Percentiles rank a stretch among this genome's conserved stretches.
phyloP scores from a whole-genome alignment of 305 asterid genomes.

The Ajuga reptans region DNA sequence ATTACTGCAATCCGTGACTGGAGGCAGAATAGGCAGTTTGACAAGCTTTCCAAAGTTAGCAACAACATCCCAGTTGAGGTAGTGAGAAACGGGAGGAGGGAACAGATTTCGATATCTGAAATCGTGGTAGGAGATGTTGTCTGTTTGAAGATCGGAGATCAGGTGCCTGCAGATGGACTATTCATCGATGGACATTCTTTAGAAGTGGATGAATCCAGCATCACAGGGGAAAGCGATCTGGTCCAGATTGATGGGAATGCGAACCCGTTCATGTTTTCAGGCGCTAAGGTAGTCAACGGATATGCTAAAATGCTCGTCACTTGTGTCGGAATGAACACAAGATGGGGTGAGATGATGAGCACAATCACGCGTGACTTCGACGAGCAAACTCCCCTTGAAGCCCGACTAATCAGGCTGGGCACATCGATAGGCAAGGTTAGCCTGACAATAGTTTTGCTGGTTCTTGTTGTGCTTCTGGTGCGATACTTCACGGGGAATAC shows the following conservation, averaged over 20 bases:
- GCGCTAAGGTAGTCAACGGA: constrained; percentile 48
- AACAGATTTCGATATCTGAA: constrained; percentile 36
- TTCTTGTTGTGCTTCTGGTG: constrained; percentile 39
- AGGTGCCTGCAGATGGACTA: constrained; percentile 58
- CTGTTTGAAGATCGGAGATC: constrained; percentile 54
- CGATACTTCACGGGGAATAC: constrained; percentile 54
- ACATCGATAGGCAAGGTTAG: constrained; percentile 47
- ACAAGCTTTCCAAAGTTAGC: constrained; percentile 32
- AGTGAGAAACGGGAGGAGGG: constrained; percentile 41
- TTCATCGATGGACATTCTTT: constrained; percentile 42
- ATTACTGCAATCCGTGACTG: constrained; percentile 46
- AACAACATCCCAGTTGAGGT: constrained; percentile 36
- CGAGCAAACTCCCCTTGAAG: constrained; percentile 52
- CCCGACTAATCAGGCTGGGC: constrained; percentile 38
- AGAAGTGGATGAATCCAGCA: constrained; percentile 41
- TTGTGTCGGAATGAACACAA: constrained; percentile 52
- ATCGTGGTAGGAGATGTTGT: constrained; percentile 59
- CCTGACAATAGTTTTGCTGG: constrained; percentile 37
- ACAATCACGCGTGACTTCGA: constrained; percentile 12
- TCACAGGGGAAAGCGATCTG: constrained; percentile 53
- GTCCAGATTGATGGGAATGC: constrained; percentile 23
- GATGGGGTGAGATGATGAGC: constrained; percentile 54
- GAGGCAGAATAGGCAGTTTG: constrained; percentile 41
- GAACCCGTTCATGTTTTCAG: constrained; percentile 52
- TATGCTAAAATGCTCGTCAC: constrained; percentile 48